phyloP scores from a whole-genome alignment of 2,329 filamentous ascomycete species.

The Paramyrothecium roridum region DNA sequence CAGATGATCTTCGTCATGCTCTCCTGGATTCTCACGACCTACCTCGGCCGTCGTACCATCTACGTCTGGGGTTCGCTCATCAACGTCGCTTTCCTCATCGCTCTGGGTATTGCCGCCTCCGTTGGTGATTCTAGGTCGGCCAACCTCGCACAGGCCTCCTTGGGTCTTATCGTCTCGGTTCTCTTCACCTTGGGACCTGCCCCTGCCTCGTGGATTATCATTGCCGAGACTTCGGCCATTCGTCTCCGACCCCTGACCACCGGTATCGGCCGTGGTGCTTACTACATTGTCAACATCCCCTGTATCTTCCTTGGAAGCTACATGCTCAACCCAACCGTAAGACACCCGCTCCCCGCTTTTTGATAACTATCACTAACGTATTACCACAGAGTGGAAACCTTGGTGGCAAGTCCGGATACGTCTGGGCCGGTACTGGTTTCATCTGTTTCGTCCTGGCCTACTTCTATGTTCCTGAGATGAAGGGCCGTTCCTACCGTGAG shows the following conservation, averaged over 20 bases:
- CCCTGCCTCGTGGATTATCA: conserved; percentile 64
- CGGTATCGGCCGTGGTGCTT: conserved; percentile 59
- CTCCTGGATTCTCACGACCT: conserved; percentile 64
- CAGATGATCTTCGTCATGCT: conserved; percentile 62
- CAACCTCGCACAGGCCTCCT: conserved; percentile 54
- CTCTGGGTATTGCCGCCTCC: conserved; percentile 58
- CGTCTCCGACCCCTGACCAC: conserved; percentile 64
- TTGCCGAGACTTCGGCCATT: conserved; percentile 63
- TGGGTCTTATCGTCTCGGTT: conserved; percentile 64
- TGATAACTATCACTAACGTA: conserved; percentile 19
- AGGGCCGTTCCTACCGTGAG: conserved; percentile 56
- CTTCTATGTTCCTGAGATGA: conserved; percentile 53
- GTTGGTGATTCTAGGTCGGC: conserved; percentile 35
- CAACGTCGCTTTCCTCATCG: conserved; percentile 51
- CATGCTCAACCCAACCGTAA: conserved; percentile 55
- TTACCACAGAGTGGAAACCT: conserved; percentile 34
- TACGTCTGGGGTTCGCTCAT: conserved; percentile 58
- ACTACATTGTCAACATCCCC: conserved; percentile 64
- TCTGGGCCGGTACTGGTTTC: conserved; percentile 57
- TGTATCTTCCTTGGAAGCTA: conserved; percentile 61
- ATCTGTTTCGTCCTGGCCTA: conserved; percentile 49
- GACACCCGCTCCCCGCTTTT: conserved; percentile 7
- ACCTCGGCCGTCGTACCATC: conserved; percentile 61
- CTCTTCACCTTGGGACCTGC: conserved; percentile 61
- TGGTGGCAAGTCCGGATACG: conserved; percentile 55